phyloP scores from a whole-genome alignment of 2,329 filamentous ascomycete genomes.

The Xylariaceae sp. region DNA sequence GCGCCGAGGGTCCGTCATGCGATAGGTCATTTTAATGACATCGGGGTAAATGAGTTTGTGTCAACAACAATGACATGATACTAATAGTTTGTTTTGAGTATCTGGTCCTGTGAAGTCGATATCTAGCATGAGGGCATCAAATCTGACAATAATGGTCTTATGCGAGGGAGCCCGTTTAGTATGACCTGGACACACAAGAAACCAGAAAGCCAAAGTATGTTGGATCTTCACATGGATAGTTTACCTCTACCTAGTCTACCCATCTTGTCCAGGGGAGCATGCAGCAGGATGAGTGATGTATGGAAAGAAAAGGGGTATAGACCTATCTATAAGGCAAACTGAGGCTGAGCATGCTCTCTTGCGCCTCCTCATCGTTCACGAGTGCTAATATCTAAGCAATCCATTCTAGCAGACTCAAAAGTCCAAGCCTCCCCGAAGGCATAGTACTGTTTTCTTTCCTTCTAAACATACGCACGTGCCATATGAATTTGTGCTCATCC shows the following conservation, averaged over 20 bases:
- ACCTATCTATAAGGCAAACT: not conserved
- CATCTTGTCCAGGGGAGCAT: not conserved
- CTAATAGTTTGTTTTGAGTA: too few species aligned
- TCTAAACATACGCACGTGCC: not conserved
- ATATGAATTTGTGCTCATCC: not conserved
- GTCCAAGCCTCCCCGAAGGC: not conserved
- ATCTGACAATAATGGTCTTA: not conserved
- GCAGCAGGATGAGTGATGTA: not conserved
- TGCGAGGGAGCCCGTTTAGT: not conserved
- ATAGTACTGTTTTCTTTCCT: not conserved
- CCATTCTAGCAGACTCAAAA: not conserved
- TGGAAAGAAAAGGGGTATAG: not conserved
- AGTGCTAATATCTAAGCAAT: not conserved
- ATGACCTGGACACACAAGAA: not conserved
- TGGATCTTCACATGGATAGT: not conserved
- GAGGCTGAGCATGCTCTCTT: not conserved
- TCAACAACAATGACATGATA: too few species aligned
- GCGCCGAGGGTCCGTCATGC: too few species aligned
- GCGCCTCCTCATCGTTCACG: not conserved
- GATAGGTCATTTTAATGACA: too few species aligned
- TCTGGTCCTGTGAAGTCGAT: too few species aligned
- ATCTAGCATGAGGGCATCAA: too few species aligned
- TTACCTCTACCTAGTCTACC: not conserved
- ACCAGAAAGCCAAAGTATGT: not conserved
- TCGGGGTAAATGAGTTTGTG: too few species aligned